Evolutionary conservation across 2,329 filamentous ascomycete species (phyloP), one percentile per base, ranked within the genome.

Genomic region (Diaporthe citrichinensis): DNA sequence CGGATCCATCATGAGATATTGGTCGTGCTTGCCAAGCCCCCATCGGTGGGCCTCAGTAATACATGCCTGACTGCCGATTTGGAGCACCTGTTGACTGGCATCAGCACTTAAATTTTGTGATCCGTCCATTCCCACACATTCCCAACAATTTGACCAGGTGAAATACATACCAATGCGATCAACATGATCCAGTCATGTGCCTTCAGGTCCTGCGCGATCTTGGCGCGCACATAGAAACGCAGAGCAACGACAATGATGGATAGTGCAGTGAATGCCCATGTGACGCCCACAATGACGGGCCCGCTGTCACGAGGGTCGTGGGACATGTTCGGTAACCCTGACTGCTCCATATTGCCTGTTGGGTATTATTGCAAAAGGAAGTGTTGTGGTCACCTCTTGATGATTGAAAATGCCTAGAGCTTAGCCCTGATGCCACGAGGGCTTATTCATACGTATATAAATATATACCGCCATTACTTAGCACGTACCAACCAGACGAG

Each of bases 11-110:
- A 51, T 67, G 17, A 78, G 25, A 46, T 62, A 57, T 20, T 3
- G 10, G 41, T 76, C 65, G 41, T 78, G 76, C 55, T 78, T 77
- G 39, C 76, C 77, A n/a, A 78, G 34, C 34, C 76, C 76, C 28
- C 73, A 59, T 20, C 39, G 12, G 72, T 53, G 14, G 46, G 20
- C 39, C 34, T 49, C 31, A 4, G 41, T 76, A 28, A 51, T 34
- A 14, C 49, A 53, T 53, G 49, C 49, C n/a, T 53, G 49, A 25
- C 49, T 53, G 49, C n/a, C 49, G 1, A 53, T 53, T 53, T 53
- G 49, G 49, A 53, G 49, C 4, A 25, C 49, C 49, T 53, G n/a
- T 53, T 25, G 23, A 14, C 9, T 25, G 7, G 4, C 49, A 53
- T 53, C n/a, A 53, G 49, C 0, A n/a, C 14, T 12, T 53, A 6